Evolutionary conservation across 768 basidiomycete genomes (phyloP).

Genomic region (Mycena alexandri): DNA sequence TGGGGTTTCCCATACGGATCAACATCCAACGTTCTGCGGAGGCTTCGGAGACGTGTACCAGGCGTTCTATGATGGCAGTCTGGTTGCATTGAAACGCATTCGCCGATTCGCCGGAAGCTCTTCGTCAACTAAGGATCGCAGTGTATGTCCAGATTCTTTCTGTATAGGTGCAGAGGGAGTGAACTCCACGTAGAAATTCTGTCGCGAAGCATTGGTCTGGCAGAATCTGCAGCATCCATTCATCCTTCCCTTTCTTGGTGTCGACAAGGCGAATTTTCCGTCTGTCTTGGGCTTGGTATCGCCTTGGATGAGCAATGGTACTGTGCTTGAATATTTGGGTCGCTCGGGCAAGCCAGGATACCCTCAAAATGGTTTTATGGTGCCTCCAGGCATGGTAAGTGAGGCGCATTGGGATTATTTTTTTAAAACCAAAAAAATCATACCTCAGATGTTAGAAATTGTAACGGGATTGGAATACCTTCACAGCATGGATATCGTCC

Average conservation of each 20-base stretch:
- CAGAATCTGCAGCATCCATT: not conserved
- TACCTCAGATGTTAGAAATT: not conserved
- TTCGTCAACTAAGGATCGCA: not conserved
- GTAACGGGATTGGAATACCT: not conserved
- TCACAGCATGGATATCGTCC: no score
- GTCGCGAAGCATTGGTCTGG: not conserved
- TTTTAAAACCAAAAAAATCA: no score
- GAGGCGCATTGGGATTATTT: no score
- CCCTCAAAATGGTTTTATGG: no score
- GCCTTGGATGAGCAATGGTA: not conserved
- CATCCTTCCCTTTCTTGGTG: not conserved
- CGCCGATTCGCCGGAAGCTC: not conserved
- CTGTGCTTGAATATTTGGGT: not conserved
- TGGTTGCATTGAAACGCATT: not conserved
- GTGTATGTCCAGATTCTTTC: not conserved
- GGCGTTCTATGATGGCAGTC: not conserved
- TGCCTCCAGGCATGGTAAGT: no score
- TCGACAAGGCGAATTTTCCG: not conserved
- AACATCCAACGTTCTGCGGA: not conserved
- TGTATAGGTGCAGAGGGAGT: not conserved
- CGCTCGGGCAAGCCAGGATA: no score
- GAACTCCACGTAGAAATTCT: not conserved
- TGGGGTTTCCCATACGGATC: not conserved
- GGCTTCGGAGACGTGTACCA: not conserved
- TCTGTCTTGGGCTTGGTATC: not conserved